Conservation (phyloP, 192 early-diverging fungal species). For the Phycomyces blakesleeanus region DNA sequence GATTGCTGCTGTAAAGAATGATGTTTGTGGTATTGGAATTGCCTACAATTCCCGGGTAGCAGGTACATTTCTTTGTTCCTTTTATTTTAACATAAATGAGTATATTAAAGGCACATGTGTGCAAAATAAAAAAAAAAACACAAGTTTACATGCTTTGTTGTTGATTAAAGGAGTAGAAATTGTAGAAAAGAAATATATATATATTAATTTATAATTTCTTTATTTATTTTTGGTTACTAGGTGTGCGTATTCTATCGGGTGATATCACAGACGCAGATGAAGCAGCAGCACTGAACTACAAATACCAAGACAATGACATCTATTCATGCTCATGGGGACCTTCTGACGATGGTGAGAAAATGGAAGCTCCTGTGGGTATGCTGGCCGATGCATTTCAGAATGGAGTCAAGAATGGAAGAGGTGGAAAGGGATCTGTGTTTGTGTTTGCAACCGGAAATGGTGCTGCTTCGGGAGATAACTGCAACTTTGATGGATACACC, state of each 20-base stretch:
- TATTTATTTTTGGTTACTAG: constrained; percentile 10
- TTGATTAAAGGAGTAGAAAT: too few species aligned
- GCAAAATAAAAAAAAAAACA: too few species aligned
- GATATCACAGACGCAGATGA: constrained; percentile 79
- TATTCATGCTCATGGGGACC: constrained; percentile 89
- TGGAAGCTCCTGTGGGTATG: constrained; percentile 70
- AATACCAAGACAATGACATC: constrained; percentile 75
- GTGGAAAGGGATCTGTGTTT: constrained; percentile 78
- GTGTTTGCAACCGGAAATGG: constrained; percentile 97
- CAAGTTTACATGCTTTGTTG: too few species aligned
- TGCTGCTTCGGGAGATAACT: constrained; percentile 74
- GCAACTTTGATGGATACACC: constrained; percentile 95
- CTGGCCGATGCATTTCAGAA: constrained; percentile 73
- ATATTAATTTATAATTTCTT: neutral
- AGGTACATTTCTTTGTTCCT: constrained; percentile 25
- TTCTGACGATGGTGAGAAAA: constrained; percentile 69
- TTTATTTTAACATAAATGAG: too few species aligned
- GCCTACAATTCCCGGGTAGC: constrained; percentile 72
- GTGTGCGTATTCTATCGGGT: constrained; percentile 76
- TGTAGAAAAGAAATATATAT: too few species aligned
- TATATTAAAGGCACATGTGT: too few species aligned
- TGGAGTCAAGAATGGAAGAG: constrained; percentile 68
- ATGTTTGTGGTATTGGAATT: constrained; percentile 79
- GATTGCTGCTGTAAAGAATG: constrained; percentile 75
- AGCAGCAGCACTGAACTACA: constrained; percentile 74